These are phyloP conservation scores for Trichoderma reesei DNA, from an alignment of 495 filamentous ascomycete genomes.

Conservation along the genomic window DNA sequence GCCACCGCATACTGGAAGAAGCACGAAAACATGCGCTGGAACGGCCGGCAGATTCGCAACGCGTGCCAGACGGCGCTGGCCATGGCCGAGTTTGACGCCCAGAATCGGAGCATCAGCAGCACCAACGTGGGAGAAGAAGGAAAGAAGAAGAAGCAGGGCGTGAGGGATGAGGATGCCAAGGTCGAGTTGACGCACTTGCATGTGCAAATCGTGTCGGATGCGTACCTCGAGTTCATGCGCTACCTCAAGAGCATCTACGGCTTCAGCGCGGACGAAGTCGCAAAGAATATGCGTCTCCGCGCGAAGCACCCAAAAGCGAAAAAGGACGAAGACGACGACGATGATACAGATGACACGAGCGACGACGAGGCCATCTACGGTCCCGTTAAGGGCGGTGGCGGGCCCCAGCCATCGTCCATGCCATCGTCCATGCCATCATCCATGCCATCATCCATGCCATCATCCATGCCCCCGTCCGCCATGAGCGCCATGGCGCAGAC, in stretches of 20 bases:
- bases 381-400: too few species aligned
- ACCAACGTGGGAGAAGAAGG: too few species aligned
- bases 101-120: too few species aligned
- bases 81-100: slow-evolving; percentile 18
- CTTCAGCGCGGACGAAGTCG: not conserved
- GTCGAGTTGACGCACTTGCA: not conserved
- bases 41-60: slow-evolving; percentile 37
- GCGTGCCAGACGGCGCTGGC: slow-evolving; percentile 33
- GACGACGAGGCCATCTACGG: not conserved
- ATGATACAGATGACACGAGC: not conserved
- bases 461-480: too few species aligned
- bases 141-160: too few species aligned
- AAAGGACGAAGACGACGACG: not conserved
- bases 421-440: too few species aligned
- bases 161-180: too few species aligned
- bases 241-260: not conserved
- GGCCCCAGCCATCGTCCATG: too few species aligned
- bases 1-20: slow-evolving; percentile 16
- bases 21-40: slow-evolving; percentile 23
- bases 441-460: too few species aligned
- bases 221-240: not conserved
- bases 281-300: not conserved
- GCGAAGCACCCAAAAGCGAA: not conserved
- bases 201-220: not conserved
- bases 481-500: too few species aligned